Conservation (phyloP, 139 green algal species). For the Yamagishiella unicocca region DNA sequence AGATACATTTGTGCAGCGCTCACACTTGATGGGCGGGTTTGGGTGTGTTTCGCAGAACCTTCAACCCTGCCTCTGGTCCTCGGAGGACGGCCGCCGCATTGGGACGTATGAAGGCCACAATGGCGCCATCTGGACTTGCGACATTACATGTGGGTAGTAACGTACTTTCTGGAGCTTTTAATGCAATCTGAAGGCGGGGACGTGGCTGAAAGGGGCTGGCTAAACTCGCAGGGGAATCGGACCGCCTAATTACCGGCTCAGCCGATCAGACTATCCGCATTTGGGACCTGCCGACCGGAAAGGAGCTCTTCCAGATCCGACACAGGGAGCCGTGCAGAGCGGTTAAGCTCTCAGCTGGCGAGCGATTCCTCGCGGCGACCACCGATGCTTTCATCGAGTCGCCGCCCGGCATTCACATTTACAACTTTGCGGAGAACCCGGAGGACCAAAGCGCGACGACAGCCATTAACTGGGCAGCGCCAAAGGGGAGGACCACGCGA, state of each 20-base stretch:
- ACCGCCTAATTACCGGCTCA: conserved; percentile 88
- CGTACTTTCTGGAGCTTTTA: too few relatives aligned
- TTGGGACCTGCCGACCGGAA: conserved; percentile 93
- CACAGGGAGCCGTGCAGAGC: conserved; percentile 86
- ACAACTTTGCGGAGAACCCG: conserved; percentile 73
- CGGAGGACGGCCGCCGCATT: conserved; percentile 91
- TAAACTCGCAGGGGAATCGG: conserved; percentile 50
- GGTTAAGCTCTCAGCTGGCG: conserved; percentile 81
- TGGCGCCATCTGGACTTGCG: conserved; percentile 92
- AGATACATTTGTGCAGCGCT: too few relatives aligned
- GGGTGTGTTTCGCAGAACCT: conserved; percentile 44
- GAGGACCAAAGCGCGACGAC: conserved; percentile 70
- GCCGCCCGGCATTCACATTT: conserved; percentile 67
- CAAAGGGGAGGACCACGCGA: conserved; percentile 79
- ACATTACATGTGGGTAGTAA: conserved; percentile 84
- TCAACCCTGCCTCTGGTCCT: conserved; percentile 89
- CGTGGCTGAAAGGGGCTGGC: neutral
- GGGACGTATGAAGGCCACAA: conserved; percentile 99
- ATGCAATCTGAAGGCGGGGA: neutral
- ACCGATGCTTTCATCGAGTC: conserved; percentile 90
- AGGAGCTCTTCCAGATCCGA: conserved; percentile 86
- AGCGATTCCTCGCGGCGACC: conserved; percentile 86
- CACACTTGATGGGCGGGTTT: neutral
- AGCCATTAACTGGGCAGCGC: conserved; percentile 50
- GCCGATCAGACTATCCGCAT: conserved; percentile 92